Conservation (phyloP, 805 yeast genomes). For the Lipomyces mesembrius region DNA sequence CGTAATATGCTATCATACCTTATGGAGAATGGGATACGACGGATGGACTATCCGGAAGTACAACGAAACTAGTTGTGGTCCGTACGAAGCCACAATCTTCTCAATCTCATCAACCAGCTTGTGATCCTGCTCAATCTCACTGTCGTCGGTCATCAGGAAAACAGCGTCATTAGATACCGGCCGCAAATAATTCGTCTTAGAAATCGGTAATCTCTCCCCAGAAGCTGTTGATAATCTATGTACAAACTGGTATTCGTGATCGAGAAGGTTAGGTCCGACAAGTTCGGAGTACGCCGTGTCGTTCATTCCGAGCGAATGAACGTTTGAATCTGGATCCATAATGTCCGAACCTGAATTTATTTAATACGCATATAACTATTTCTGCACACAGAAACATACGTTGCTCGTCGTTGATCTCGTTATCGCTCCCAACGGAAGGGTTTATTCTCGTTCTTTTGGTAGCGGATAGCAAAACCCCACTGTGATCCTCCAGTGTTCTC, state of each 20-base stretch:
- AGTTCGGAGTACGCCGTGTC: constrained; percentile 40
- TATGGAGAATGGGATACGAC: constrained; percentile 41
- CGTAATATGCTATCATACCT: constrained; percentile 16
- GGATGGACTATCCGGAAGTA: constrained; percentile 41
- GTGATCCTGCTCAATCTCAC: constrained; percentile 32
- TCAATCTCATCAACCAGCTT: constrained; percentile 36
- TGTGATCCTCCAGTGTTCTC: constrained; percentile 8
- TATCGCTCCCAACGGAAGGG: neutral
- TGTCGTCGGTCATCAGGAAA: constrained; percentile 39
- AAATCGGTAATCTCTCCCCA: constrained; percentile 28
- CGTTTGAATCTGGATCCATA: constrained; percentile 33
- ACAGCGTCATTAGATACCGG: constrained; percentile 39
- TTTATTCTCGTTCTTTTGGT: neutral
- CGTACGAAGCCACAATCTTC: constrained; percentile 36
- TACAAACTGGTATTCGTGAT: constrained; percentile 36
- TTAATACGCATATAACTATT: neutral
- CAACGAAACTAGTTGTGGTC: constrained; percentile 37
- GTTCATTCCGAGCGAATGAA: constrained; percentile 40
- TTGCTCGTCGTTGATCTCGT: constrained; percentile 22
- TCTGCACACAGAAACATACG: neutral
- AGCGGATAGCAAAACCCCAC: neutral
- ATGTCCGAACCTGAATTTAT: constrained; percentile 21
- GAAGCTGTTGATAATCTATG: constrained; percentile 27
- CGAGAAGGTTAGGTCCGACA: constrained; percentile 36
- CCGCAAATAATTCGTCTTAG: constrained; percentile 36